Base-by-base conservation (phyloP, 2,329 filamentous ascomycete species). In the Colletotrichum euphorbiae region DNA sequence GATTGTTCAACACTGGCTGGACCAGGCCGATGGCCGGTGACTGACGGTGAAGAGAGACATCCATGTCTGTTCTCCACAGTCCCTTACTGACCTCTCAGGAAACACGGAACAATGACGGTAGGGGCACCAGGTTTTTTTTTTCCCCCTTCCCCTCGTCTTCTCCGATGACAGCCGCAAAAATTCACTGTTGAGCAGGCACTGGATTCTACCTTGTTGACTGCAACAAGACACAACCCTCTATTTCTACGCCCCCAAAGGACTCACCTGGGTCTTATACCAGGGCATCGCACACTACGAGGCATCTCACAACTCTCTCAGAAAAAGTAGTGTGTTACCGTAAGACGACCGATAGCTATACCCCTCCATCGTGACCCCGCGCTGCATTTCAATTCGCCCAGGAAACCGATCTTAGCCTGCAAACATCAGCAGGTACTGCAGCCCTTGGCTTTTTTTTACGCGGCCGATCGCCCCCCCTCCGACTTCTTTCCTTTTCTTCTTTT, bases 331-430 rank as follows among this genome's bases (percentile, higher is more conserved):
- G 50, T 28, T 24, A 62, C 28, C 31, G 13, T 2, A 19, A 17
- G 21, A 54, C 60, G 6, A 33, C 59, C 24, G 58, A 67, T 59
- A 62, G 64, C 33, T 56, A 56, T 69, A 69, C 56, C 67, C 67
- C 67, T 67, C 67, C 63, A 62, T 67, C 63, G 63, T 62, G 67
- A 69, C 67, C 67, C 67, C 67, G 67, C 67, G 62, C 62, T 62
- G 40, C 56, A 13, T 67, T 62, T 67, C 67, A 43, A 69, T 69
- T 69, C 67, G 67, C 64, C 40, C 56, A 55, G 7, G 31, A 54
- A 48, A 6, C 62, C 55, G 55, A 65, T 62, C 48, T 33, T 60
- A 67, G 62, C 55, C 63, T 57, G 57, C 62, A 43, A 51, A 62
- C 50, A 57, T 67, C 52, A 64, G 61, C 51, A 62, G 54, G 59